These are phyloP conservation scores for Ogataea naganishii DNA, from an alignment of 805 yeast genomes.

Conservation along the genomic window DNA sequence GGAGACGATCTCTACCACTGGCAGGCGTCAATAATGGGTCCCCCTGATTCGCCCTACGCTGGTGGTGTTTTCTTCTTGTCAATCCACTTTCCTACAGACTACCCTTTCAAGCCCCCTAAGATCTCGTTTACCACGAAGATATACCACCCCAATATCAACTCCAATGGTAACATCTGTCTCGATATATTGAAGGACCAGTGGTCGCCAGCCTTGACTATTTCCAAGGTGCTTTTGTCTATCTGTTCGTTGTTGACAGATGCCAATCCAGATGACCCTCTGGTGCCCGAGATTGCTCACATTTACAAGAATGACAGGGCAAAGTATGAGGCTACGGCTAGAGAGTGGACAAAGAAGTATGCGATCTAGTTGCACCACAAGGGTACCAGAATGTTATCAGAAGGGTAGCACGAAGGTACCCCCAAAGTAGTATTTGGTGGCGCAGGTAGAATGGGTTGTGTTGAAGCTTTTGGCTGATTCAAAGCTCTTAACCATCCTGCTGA, in stretches of 20 bases:
- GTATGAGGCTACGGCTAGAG: constrained; percentile 94
- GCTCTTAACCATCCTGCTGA: too few relatives aligned
- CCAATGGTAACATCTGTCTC: constrained; percentile 91
- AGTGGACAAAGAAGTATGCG: constrained; percentile 98
- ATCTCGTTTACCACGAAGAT: constrained; percentile 88
- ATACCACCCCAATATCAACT: constrained; percentile 95
- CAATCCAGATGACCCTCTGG: constrained; percentile 97
- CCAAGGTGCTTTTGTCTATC: constrained; percentile 89
- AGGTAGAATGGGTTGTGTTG: too few relatives aligned
- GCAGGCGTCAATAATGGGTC: constrained; percentile 99
- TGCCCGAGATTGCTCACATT: constrained; percentile 95
- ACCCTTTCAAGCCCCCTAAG: constrained; percentile 98
- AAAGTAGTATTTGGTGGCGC: too few relatives aligned
- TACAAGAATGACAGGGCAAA: constrained; percentile 90
- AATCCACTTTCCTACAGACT: constrained; percentile 97
- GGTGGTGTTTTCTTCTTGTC: constrained; percentile 90
- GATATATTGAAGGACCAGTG: constrained; percentile 97
- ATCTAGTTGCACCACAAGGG: too few relatives aligned
- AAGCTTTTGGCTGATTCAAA: too few relatives aligned
- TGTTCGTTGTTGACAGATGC: constrained; percentile 96
- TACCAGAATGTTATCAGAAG: too few relatives aligned
- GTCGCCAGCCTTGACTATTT: constrained; percentile 97
- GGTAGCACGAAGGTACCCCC: too few relatives aligned
- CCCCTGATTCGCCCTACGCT: constrained; percentile 82
- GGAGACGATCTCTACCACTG: constrained; percentile 98